Conservation (phyloP, 2,329 filamentous ascomycete genomes). For the Alternaria arbusti region DNA sequence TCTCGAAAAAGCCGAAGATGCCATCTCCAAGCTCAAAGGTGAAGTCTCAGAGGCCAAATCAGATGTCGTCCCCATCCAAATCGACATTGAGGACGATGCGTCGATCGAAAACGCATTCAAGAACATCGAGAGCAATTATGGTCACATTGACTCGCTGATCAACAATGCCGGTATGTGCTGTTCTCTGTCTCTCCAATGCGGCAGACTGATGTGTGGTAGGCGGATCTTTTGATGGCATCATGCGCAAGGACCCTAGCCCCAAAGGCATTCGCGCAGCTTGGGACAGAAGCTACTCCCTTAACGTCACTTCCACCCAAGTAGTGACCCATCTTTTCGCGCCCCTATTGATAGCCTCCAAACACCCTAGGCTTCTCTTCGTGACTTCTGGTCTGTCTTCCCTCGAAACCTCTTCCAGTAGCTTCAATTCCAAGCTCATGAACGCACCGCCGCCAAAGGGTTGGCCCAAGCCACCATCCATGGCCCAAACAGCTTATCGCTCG, state of each 20-base stretch:
- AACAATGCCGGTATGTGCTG: constrained; percentile 61
- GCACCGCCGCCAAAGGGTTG: constrained; percentile 51
- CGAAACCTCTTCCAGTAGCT: constrained; percentile 32
- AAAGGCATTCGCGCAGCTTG: constrained; percentile 46
- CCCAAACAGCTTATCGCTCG: constrained; percentile 48
- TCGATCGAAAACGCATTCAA: constrained; percentile 59
- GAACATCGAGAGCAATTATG: constrained; percentile 51
- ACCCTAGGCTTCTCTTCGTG: constrained; percentile 49
- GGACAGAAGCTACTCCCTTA: constrained; percentile 47
- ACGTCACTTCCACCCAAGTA: constrained; percentile 49
- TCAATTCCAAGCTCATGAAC: constrained; percentile 30
- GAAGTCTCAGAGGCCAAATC: constrained; percentile 53
- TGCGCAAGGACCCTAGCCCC: constrained; percentile 28
- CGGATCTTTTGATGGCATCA: constrained; percentile 52
- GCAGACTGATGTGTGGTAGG: constrained; percentile 41
- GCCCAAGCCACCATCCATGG: constrained; percentile 50
- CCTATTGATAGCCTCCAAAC: constrained; percentile 45
- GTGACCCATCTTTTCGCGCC: constrained; percentile 46
- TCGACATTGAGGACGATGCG: constrained; percentile 62
- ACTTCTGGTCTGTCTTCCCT: constrained; percentile 53
- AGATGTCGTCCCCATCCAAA: constrained; percentile 55
- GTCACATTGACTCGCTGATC: constrained; percentile 60
- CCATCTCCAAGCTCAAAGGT: constrained; percentile 41
- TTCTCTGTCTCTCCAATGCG: background rate
- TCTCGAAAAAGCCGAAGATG: constrained; percentile 56